Evolutionary conservation across 169 alveolate species (phyloP).

Genomic region (Cryptosporidium tyzzeri): DNA sequence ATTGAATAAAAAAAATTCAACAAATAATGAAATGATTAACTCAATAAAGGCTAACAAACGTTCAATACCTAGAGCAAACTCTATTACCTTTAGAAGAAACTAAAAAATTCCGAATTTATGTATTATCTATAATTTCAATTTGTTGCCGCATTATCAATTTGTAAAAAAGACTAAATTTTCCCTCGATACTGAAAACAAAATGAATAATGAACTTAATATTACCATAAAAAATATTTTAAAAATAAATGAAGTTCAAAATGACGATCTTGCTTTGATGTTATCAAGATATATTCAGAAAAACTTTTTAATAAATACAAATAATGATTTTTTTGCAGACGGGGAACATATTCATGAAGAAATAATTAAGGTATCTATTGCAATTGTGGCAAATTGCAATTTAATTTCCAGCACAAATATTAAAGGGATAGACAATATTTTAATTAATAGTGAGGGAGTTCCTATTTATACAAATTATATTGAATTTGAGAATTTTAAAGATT

Average conservation of each 20-base stretch:
- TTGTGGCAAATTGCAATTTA: background rate
- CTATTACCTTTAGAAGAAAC: conserved; percentile 1
- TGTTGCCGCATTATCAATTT: conserved; percentile 12
- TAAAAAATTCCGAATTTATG: background rate
- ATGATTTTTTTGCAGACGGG: background rate
- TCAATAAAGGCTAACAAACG: background rate
- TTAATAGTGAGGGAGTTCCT: background rate
- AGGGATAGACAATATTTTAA: background rate
- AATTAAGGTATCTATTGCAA: conserved; percentile 10
- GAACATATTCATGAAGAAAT: background rate
- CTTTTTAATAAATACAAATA: background rate
- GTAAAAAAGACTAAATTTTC: background rate
- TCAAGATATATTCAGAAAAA: conserved; percentile 17
- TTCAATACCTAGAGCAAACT: conserved; percentile 2
- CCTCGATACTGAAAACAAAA: background rate
- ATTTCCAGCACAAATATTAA: background rate
- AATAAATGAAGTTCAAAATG: conserved; percentile 3
- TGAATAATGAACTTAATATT: conserved; percentile 11
- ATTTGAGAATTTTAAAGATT: conserved; percentile 8
- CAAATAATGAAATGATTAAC: background rate
- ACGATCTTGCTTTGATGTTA: conserved; percentile 8
- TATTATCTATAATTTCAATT: background rate
- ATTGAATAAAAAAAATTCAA: background rate
- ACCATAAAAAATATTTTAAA: conserved; percentile 40
- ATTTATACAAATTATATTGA: conserved; percentile 11